These are phyloP conservation scores for Pythium periplocum DNA, from an alignment of 352 stramenopile species.

Conservation along the genomic window DNA sequence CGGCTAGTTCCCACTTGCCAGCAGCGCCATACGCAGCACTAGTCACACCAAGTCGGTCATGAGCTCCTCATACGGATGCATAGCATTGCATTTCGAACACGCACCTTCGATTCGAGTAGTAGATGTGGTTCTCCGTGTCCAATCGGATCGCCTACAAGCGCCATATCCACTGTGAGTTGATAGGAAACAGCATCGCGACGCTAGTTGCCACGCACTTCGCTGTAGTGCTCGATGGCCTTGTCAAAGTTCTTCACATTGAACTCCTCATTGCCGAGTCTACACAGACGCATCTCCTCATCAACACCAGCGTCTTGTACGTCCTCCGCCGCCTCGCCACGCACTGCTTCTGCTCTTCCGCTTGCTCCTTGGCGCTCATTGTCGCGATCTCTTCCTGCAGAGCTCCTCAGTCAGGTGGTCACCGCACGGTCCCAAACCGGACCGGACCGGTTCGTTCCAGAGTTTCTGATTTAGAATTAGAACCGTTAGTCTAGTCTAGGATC, in stretches of 20 bases:
- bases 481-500: no score
- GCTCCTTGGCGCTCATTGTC: conserved; percentile 34
- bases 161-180: not conserved
- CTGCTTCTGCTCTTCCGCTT: conserved; percentile 62
- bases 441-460: not conserved
- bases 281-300: not conserved
- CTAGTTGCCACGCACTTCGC: conserved; percentile 30
- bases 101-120: conserved; percentile 81
- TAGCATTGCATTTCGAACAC: not conserved
- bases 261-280: conserved; percentile 75
- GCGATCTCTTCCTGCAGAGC: no score
- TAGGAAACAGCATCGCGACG: not conserved
- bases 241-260: conserved; percentile 85
- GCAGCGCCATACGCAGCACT: conserved; percentile 71
- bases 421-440: no score
- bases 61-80: not conserved
- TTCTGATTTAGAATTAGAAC: no score
- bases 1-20: conserved; percentile 62
- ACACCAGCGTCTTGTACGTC: not conserved
- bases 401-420: no score
- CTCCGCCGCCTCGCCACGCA: conserved; percentile 15
- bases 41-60: not conserved
- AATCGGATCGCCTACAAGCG: conserved; percentile 59
- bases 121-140: conserved; percentile 70
- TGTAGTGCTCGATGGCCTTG: conserved; percentile 75